A percentile compares a stretch with the other conserved stretches of the same genome.
Conservation (phyloP, 192 early-diverging fungal species). For the Mortierella antarctica region DNA sequence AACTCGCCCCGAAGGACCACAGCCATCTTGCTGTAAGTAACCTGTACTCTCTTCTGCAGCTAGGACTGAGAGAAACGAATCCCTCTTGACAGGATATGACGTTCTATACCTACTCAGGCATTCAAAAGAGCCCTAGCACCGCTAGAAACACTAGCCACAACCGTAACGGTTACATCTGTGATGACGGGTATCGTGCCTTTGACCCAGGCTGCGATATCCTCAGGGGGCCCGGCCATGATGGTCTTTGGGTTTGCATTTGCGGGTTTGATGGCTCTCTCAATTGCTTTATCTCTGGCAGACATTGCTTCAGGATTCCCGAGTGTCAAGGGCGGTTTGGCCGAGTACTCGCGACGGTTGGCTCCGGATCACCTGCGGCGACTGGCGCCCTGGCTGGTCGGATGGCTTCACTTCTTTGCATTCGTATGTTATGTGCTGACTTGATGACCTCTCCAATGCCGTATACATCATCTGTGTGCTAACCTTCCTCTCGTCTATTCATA, state of each 20-base stretch:
- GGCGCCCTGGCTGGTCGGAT: slow-evolving; percentile 40
- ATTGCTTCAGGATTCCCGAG: slow-evolving; percentile 37
- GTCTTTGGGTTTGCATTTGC: slow-evolving; percentile 32
- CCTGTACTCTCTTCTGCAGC: not conserved
- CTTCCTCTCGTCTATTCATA: not conserved
- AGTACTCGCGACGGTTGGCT: slow-evolving; percentile 38
- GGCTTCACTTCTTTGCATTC: slow-evolving; percentile 40
- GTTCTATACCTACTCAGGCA: not conserved
- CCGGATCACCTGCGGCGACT: slow-evolving; percentile 13
- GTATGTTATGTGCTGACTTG: slow-evolving; percentile 1
- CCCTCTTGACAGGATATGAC: not conserved
- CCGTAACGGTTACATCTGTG: slow-evolving; percentile 18
- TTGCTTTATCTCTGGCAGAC: slow-evolving; percentile 35
- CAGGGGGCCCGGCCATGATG: slow-evolving; percentile 31
- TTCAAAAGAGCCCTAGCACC: slow-evolving; percentile 9
- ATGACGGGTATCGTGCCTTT: slow-evolving; percentile 32
- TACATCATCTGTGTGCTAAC: not conserved
- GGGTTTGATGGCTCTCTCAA: slow-evolving; percentile 9
- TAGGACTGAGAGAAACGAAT: not conserved
- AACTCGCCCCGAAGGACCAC: not conserved
- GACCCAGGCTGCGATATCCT: slow-evolving; percentile 12
- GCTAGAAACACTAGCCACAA: slow-evolving; percentile 14
- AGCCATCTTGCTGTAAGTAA: slow-evolving; percentile 9
- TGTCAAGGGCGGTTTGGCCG: slow-evolving; percentile 37
- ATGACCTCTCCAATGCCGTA: not conserved